Evolutionary conservation across 345 rosid genomes (phyloP), one percentile per base, ranked within the genome.

Genomic region (Gossypium anomalum): DNA sequence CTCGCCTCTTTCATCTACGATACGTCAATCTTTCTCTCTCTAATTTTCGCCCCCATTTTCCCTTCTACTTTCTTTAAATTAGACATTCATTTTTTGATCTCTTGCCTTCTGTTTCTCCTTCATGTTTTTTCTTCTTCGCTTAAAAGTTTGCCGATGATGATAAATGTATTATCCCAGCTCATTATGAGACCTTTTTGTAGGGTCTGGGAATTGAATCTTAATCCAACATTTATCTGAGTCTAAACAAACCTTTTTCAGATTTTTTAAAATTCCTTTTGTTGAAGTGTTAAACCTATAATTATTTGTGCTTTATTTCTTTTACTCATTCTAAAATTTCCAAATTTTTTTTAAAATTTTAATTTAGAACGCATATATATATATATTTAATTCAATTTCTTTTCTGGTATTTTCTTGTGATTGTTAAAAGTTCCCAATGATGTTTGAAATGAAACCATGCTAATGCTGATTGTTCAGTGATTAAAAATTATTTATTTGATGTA

Each of bases 401-500:
- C 14, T 47, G 12, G 3, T 47, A 1, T 11, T 57, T 57, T 1
- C 9, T 20, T 56, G 23, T 10, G 60, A 2, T 60, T 61, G 11
- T 61, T 29, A 2, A 14, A 68, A 6, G 55, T 47, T 67, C 71
- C 57, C 71, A 67, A 25, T 47, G 72, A 68, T 48, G 57, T 9
- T 48, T 68, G 20, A 23, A 64, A 15, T 16, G 3, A 45, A 11
- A 64, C 69, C 69, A 64, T 64, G 51, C 69, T 64, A 43, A 64
- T 64, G 48, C 69, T 64, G 69, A 64, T 64, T n/a, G 41, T 43
- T 7, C 69, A 41, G 20, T 64, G 69, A 64, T 64, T 64, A n/a
- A 4, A 64, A 27, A 57, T 19, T 0, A 56, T 60, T 15, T 34
- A 15, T 19, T 64, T 23, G 11, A 68, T 68, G 0, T 13, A 22